Conservation (phyloP, 768 basidiomycete species). For the Termitomyces sp. region DNA sequence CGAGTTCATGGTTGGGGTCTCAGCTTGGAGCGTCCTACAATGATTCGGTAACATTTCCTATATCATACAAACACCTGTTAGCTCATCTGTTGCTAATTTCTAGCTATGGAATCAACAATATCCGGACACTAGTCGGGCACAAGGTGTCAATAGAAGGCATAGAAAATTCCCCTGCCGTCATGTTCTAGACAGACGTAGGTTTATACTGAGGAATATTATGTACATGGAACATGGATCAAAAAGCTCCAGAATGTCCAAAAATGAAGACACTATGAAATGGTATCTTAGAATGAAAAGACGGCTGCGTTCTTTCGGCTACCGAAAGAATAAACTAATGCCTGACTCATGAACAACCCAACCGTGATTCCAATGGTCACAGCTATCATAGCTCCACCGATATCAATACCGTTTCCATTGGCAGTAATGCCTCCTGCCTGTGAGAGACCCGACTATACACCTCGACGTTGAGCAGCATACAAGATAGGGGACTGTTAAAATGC, state of each 20-base stretch:
- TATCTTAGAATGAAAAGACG: constrained; percentile 70
- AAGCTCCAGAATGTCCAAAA: not conserved
- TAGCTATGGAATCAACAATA: constrained; percentile 97
- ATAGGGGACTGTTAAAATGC: constrained; percentile 24
- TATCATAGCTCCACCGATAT: constrained; percentile 84
- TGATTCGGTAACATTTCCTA: constrained; percentile 72
- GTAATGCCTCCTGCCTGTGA: constrained; percentile 85
- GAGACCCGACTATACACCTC: constrained; percentile 58
- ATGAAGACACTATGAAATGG: not conserved
- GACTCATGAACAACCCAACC: constrained; percentile 85
- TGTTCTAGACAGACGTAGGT: constrained; percentile 53
- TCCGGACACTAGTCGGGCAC: constrained; percentile 94
- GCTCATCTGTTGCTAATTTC: not conserved
- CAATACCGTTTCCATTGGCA: constrained; percentile 75
- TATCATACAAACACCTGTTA: not conserved
- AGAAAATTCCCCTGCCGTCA: constrained; percentile 85
- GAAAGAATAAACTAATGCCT: constrained; percentile 83
- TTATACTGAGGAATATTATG: not conserved
- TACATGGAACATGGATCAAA: constrained; percentile 4
- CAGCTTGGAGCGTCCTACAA: constrained; percentile 90
- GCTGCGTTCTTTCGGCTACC: constrained; percentile 81
- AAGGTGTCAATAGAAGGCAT: constrained; percentile 90
- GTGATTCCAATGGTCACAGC: constrained; percentile 90
- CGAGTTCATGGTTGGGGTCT: constrained; percentile 98
- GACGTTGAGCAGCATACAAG: not conserved